These are phyloP conservation scores for Teunomyces kruisii DNA, from an alignment of 805 yeast species.

Conservation along the genomic window DNA sequence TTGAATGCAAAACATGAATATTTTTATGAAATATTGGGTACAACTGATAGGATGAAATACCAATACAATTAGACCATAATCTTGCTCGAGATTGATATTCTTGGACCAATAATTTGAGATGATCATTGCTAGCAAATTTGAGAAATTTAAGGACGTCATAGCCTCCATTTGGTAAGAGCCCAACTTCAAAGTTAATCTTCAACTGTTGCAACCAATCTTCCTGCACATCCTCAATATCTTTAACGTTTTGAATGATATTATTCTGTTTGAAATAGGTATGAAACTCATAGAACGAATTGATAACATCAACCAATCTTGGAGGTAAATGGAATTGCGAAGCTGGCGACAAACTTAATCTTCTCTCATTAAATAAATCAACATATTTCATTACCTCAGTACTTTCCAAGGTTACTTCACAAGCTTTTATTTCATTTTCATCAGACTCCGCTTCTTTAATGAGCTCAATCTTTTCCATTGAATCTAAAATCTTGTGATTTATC, in stretches of 20 bases:
- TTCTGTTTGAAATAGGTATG: constrained; percentile 17
- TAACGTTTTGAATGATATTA: constrained; percentile 20
- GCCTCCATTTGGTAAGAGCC: constrained; percentile 37
- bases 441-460: constrained; percentile 14
- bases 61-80: constrained; percentile 43
- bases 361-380: constrained; percentile 39
- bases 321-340: constrained; percentile 77
- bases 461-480: constrained; percentile 9
- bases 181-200: constrained; percentile 22
- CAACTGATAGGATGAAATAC: constrained; percentile 36
- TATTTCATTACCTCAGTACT: constrained; percentile 35
- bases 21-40: constrained; percentile 65
- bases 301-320: constrained; percentile 51
- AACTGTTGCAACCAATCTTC: constrained; percentile 26
- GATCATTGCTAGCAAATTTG: constrained; percentile 32
- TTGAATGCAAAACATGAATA: constrained; percentile 73
- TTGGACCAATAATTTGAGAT: constrained; percentile 47
- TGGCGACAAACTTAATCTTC: constrained; percentile 81
- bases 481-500: constrained; percentile 12
- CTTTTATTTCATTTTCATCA: constrained; percentile 11
- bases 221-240: constrained; percentile 25
- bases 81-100: constrained; percentile 49
- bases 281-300: constrained; percentile 48
- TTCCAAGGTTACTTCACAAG: constrained; percentile 24
- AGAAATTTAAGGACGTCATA: constrained; percentile 39